phyloP scores from a whole-genome alignment of 2,329 filamentous ascomycete species.

The Claviceps sp. region DNA sequence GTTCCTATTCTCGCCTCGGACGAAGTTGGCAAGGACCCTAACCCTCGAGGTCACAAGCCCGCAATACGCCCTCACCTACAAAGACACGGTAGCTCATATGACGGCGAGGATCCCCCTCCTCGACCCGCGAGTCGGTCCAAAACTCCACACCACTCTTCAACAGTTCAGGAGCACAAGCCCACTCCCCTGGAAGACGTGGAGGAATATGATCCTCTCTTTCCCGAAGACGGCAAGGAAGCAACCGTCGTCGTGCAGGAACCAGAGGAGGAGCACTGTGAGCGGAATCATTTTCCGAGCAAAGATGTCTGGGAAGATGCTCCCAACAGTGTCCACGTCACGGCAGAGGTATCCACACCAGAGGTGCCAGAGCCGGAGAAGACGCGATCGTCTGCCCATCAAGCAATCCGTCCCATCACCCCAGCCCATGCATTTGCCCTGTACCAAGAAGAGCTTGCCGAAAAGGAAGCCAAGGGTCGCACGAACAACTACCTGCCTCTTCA shows the following conservation, averaged over 20 bases:
- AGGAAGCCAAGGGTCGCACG: constrained; percentile 25
- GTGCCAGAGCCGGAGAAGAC: constrained; percentile 27
- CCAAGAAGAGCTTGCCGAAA: constrained; percentile 52
- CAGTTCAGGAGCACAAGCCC: constrained; percentile 37
- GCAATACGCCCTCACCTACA: constrained; percentile 67
- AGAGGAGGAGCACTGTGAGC: constrained; percentile 35
- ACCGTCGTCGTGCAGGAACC: constrained; percentile 13
- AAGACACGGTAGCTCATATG: constrained; percentile 45
- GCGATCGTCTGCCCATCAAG: constrained; percentile 15
- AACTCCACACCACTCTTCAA: constrained; percentile 41
- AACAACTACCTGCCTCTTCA: constrained; percentile 16
- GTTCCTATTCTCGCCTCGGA: constrained; percentile 82
- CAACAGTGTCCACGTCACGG: constrained; percentile 63
- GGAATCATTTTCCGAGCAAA: constrained; percentile 75
- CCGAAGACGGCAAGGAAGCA: constrained; percentile 53
- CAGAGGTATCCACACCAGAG: constrained; percentile 72
- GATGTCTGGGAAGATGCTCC: constrained; percentile 97
- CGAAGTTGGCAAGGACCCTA: constrained; percentile 64
- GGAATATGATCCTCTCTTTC: constrained; percentile 91
- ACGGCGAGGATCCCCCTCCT: constrained; percentile 43
- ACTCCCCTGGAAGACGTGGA: constrained; percentile 77
- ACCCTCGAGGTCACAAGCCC: constrained; percentile 57
- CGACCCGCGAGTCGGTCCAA: constrained; percentile 49
- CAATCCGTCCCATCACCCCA: constrained; percentile 36
- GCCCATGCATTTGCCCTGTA: constrained; percentile 53